Evolutionary conservation across 352 stramenopile genomes (phyloP).

Genomic region (Blastocystis sp.): DNA sequence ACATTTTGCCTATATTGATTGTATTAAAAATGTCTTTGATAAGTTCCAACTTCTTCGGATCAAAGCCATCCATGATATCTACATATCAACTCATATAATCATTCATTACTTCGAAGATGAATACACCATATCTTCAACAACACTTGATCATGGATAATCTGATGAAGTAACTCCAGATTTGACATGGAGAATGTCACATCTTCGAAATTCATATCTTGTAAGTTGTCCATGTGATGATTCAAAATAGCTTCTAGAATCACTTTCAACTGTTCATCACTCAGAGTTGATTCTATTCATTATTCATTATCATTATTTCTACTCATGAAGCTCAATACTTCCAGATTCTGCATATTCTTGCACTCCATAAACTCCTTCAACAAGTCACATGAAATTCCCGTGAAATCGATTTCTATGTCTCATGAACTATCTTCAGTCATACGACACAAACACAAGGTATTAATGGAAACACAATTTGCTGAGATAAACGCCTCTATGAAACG

Average conservation of each 20-base stretch:
- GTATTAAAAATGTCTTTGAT: constrained; percentile 52
- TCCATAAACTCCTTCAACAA: constrained; percentile 53
- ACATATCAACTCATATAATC: not conserved
- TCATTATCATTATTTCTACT: not conserved
- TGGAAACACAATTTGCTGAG: constrained; percentile 7
- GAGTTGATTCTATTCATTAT: not conserved
- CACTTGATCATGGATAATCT: constrained; percentile 46
- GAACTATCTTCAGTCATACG: not conserved
- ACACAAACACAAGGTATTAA: constrained; percentile 55
- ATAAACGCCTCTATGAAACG: constrained; percentile 36
- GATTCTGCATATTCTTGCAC: constrained; percentile 38
- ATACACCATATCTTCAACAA: constrained; percentile 35
- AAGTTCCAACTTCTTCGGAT: constrained; percentile 34
- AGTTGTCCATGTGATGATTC: constrained; percentile 48
- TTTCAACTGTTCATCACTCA: constrained; percentile 33
- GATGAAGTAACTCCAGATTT: constrained; percentile 42
- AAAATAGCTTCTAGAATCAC: constrained; percentile 30
- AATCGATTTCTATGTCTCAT: constrained; percentile 12
- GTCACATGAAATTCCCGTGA: not conserved
- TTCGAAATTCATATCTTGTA: constrained; percentile 56
- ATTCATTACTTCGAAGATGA: constrained; percentile 12
- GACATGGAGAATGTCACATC: constrained; percentile 47
- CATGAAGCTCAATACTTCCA: constrained; percentile 43
- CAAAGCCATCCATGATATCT: constrained; percentile 6
- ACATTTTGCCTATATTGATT: not conserved